Evolutionary conservation across 306 rosid genomes (phyloP), one percentile per base, ranked within the genome.

Genomic region (Erythrophleum fordii): DNA sequence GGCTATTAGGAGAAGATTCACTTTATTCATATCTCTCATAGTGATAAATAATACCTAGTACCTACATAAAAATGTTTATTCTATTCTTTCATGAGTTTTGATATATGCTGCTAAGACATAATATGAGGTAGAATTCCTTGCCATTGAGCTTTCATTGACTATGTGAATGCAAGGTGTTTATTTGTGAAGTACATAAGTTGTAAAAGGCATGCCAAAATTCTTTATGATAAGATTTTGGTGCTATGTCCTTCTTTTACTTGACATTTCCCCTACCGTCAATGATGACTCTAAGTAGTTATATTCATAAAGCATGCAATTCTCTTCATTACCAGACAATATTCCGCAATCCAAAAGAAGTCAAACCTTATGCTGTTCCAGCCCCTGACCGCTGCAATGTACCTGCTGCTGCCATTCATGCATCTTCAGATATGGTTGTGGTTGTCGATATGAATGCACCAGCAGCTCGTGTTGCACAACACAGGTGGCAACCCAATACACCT

Each of bases 401-500:
- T 82, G 99, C 99, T 1, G 90, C 98, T 62, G 93, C 97, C 34
- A 89, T 95, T 88, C 96, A 83, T 26, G 98, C 98, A 44, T 91
- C 97, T 61, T 79, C 98, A 79, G 96, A 95, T 80, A 83, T 85
- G 82, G 89, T 95, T 53, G 92, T 92, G 65, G 86, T 93, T 77
- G 98, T 92, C 80, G 97, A 83, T 84, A 73, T 82, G 77, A 89
- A 91, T 83, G 98, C 97, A 45, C 99, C 99, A 70, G 94, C 99
- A 48, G 97, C 97, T 75, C 90, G 82, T 86, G 86, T 95, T 73
- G 99, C 98, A 51, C 96, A 86, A 82, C 98, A 95, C 88, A 93
- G 87, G 85, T 95, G 99, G 97, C 99, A 95, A 85, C 97, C 99
- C 53, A 93, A 95, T 85, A 93, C 99, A 45, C 98, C 99, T 66